Percentiles rank a stretch among this genome's conserved stretches.
Evolutionary conservation across 352 stramenopile genomes (phyloP).

Genomic region (Blastocystis hominis): DNA sequence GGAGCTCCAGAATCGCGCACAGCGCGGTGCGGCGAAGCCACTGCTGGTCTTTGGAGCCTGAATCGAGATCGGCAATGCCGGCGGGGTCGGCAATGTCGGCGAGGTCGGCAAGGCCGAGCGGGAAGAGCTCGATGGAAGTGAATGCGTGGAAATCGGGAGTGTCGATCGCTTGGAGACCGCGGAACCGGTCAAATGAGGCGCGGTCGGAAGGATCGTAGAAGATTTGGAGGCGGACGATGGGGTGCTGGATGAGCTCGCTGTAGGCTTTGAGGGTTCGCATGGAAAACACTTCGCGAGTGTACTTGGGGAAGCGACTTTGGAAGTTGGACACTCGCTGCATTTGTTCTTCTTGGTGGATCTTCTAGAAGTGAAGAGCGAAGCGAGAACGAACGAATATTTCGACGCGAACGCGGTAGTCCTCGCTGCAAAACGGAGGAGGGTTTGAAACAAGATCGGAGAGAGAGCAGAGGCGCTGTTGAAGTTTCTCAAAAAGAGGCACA

Average conservation of each 20-base stretch:
- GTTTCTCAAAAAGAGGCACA: background rate
- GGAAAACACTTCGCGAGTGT: background rate
- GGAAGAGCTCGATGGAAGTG: background rate
- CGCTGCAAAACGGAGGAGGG: background rate
- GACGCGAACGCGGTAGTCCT: background rate
- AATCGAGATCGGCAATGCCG: background rate
- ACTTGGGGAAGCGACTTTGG: background rate
- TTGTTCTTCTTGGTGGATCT: background rate
- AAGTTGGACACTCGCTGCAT: background rate
- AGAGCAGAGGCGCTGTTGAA: slow-evolving; percentile 1
- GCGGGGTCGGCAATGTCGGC: background rate
- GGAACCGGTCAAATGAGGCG: background rate
- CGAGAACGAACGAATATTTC: background rate
- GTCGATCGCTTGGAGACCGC: background rate
- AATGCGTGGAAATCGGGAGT: background rate
- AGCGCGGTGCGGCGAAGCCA: background rate
- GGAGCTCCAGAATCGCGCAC: background rate
- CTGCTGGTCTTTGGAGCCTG: background rate
- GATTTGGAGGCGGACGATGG: background rate
- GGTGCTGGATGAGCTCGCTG: background rate
- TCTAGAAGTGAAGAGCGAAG: background rate
- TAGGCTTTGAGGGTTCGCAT: background rate
- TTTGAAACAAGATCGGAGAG: background rate
- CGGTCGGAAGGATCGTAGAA: background rate
- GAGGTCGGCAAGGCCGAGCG: background rate